These are phyloP conservation scores for Aeminium ludgeri DNA, from an alignment of 495 filamentous ascomycete genomes.

Conservation along the genomic window DNA sequence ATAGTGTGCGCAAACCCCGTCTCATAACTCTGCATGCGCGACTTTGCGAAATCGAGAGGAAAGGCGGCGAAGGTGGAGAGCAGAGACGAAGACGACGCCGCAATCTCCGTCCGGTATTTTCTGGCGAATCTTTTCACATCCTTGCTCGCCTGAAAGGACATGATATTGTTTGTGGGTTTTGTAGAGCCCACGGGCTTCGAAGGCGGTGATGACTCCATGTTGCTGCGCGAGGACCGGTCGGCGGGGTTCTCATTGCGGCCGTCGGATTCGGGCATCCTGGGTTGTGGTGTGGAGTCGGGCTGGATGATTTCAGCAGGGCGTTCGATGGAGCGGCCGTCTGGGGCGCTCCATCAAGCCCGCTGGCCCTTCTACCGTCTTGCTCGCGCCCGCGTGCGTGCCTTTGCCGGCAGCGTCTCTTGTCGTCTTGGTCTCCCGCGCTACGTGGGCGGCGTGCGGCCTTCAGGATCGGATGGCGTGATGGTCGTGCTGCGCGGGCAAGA, in stretches of 20 bases:
- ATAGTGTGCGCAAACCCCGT: constrained; percentile 10
- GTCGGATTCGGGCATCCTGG: constrained; percentile 8
- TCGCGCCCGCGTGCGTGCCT: neutral
- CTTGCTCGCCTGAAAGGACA: constrained; percentile 18
- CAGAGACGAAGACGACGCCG: constrained; percentile 56
- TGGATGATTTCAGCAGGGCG: constrained; percentile 7
- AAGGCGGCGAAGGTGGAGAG: constrained; percentile 59
- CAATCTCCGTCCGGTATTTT: constrained; percentile 61
- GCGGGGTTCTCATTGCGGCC: constrained; percentile 14
- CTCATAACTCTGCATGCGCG: constrained; percentile 57
- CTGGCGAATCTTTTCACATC: constrained; percentile 47
- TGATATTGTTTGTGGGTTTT: constrained; percentile 4
- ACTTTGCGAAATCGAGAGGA: constrained; percentile 71
- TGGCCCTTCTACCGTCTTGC: constrained; percentile 5
- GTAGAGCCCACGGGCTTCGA: neutral
- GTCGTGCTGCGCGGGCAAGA: no score
- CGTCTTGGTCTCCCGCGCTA: no score
- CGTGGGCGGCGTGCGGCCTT: no score
- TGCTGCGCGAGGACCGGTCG: neutral
- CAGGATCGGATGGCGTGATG: no score
- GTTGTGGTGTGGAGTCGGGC: neutral
- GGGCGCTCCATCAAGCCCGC: constrained; percentile 18
- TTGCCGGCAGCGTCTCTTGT: neutral
- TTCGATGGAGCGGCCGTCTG: constrained; percentile 11
- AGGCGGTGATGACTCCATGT: neutral